Base-by-base conservation (phyloP, 495 filamentous ascomycete genomes). In the Hypoxylon cercidicola region DNA sequence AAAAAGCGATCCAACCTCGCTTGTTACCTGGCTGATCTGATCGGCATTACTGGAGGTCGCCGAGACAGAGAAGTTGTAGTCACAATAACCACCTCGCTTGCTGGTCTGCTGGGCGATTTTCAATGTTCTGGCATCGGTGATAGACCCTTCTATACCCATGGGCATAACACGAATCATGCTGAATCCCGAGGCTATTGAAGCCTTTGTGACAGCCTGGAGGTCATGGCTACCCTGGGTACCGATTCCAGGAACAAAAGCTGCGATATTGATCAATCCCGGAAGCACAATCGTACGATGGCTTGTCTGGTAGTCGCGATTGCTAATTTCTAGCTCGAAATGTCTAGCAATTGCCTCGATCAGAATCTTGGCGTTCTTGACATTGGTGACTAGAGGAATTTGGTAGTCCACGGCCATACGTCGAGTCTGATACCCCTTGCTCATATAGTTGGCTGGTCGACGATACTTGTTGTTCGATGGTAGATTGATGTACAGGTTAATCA, bases 361-460 rank as follows among this genome's bases (percentile, higher is more conserved):
- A 54, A 99, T 90, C 82, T 99, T 99, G 39, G 95, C 95, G 69
- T 97, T 99, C 84, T 99, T 99, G 70, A 99, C 95, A 71, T 99
- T 99, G 46, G 95, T 99, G 25, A 99, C 93, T 66, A 99, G 78
- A 37, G 95, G 95, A 39, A 94, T 96, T 76, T 97, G 94, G 78
- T 97, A 99, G 77, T 99, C 95, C 18, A 99, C 95, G 23, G 95
- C 95, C 95, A 99, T 97, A 68, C 95, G 89, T 72, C 95, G 86
- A 30, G 95, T 97, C 64, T 88, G 87, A 76, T 99, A 99, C 52
- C 95, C 95, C 77, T 91, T 93, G 75, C 93, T 97, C 89, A 99
- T 94, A 80, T 99, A 98, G 80, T 91, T 98, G 55, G 95, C 95
- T 20, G 95, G 95, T 55, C 95, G 88, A 59, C 95, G 85, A 83